Evolutionary conservation across 768 basidiomycete species (phyloP), one percentile per base, ranked within the genome.

Genomic region (Pisolithus sp.): DNA sequence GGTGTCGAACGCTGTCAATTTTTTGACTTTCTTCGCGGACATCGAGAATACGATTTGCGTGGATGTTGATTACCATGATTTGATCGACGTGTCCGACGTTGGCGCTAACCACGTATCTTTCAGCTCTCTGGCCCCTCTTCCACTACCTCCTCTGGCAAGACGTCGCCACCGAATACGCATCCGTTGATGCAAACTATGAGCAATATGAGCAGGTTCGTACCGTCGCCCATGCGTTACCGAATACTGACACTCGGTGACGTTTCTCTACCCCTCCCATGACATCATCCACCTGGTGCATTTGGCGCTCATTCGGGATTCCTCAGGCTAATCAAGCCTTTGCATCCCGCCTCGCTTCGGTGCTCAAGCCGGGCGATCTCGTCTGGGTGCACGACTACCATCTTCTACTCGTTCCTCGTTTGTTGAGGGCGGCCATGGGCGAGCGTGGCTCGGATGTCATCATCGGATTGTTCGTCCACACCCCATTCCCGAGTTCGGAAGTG

Each of bases 121-220:
- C 61, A 95, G 93, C 85, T 37, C 82, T 99, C 41, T 99, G 95
- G 94, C 95, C 95, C 1, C 73, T 97, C 39, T 96, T 98, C 80
- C 96, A 98, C 72, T 98, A 98, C 67, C 82, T 98, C 51, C 85
- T 97, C 50, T 96, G 94, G 89, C 93, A 95, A 67, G 96, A 98
- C 65, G 91, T 93, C 53, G 88, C 89, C 8, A 86, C 86, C 24
- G 90, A 93, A 61, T 88, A 89, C 59, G 83, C 88, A 1, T 87
- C 87, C 4, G 92, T 91, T 26, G 91, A 93, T 64, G 75, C 80
- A 2, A 76, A 89, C 61, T 99, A 93, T 75, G 56, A 54, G 9
- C 59, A 67, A 40, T 67, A 67, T 34, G 65, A 67, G 26, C 59
- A 55, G 56, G 66, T 63, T 26, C 26, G 63, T 26, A 34, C 12